Evolutionary conservation across 2,329 filamentous ascomycete species (phyloP), one percentile per base, ranked within the genome.

Genomic region (Fusarium aywerte): DNA sequence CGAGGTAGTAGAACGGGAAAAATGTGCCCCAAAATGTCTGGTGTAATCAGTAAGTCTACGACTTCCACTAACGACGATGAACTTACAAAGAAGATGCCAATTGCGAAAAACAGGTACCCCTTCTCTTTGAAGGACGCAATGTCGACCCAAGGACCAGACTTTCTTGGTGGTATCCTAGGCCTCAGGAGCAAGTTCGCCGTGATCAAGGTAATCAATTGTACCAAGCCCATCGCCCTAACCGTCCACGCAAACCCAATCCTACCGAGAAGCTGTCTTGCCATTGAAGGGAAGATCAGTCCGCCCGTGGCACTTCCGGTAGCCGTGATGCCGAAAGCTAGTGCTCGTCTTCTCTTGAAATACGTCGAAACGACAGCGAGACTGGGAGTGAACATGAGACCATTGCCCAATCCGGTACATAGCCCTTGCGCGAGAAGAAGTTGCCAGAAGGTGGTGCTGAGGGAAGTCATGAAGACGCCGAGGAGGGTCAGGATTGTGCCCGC

Each of bases 281-380:
- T 69, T 4, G 73, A 80, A 0, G 86, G 85, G 55, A 86, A 87
- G 4, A 87, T 75, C 4, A 87, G 78, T 5, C 85, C 84, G 1
- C 85, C 85, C 3, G 86, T 77, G 5, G 83, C 84, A 45, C 84
- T 85, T 3, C 88, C 88, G 1, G 83, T 83, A 2, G 87, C 86
- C 4, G 85, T 83, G 3, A 89, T 72, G 3, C 88, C 88, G 38
- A 89, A 84, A 7, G 85, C 87, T 5, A 90, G 75, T 1, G 82
- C 83, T 57, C 85, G 80, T 54, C 80, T 82, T 38, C 79, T 80
- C 33, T 81, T 80, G 71, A 90, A 90, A 64, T 90, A 90, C n/a
- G 87, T 84, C 0, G 87, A 84, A 13, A 90, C 76, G 10, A 90
- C 80, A 11, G 87, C 85, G 21, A 90, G 79, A 5, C 84, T 82